Evolutionary conservation across 176 grass and related monocot species (phyloP).

Genomic region (Dactylis glomerata): DNA sequence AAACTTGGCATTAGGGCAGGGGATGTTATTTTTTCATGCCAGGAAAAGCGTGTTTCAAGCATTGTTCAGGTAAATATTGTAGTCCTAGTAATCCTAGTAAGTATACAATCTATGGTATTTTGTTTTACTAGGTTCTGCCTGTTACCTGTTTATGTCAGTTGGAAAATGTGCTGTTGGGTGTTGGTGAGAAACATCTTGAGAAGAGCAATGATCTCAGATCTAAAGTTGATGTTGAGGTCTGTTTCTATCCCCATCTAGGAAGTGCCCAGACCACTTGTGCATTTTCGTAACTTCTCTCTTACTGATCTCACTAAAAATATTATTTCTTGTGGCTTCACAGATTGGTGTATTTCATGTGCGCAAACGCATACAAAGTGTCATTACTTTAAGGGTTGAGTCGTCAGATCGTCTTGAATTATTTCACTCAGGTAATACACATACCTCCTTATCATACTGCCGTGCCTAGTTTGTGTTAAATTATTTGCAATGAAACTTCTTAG

Average conservation of each 20-base stretch:
- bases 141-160: neutral
- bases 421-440: neutral
- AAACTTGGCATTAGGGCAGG: conserved; percentile 3
- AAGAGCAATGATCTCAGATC: neutral
- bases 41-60: neutral
- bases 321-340: neutral
- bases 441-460: neutral
- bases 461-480: neutral
- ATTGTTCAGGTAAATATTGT: neutral
- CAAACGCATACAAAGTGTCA: neutral
- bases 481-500: neutral
- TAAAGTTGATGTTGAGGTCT: neutral
- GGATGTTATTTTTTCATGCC: neutral
- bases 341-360: neutral
- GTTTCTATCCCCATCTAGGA: neutral
- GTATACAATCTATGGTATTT: neutral
- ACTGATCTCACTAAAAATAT: neutral
- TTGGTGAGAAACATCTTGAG: conserved; percentile 1
- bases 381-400: neutral
- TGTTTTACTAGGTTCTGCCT: neutral
- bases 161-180: neutral
- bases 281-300: too few species aligned
- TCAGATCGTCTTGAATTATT: neutral
- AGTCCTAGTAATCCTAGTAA: too few species aligned
- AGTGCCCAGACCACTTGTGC: neutral